Evolutionary conservation across 1,284 basidiomycete species (phyloP), one percentile per base, ranked within the genome.

Genomic region (Vanrija sp.): DNA sequence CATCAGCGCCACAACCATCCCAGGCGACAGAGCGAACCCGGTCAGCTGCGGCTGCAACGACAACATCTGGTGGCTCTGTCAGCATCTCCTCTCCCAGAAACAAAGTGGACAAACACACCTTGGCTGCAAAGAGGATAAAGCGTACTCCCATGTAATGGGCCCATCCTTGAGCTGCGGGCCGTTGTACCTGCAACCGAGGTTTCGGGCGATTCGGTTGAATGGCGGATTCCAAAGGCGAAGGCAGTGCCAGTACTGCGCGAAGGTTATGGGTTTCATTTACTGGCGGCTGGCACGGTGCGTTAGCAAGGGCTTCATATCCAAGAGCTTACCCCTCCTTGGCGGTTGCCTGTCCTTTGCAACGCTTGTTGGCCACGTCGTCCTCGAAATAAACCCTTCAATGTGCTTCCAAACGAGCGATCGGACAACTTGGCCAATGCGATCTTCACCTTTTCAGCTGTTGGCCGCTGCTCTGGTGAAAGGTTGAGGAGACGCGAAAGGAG

Each of bases 401-500:
- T 12, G 31, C 31, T 31, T 31, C 31, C 31, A 8, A 31, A 4
- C 31, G 31, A 31, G 12, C 31, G 31, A 31, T 31, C 31, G 4
- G 10, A 9, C 31, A 31, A 31, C 12, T 31, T 31, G 12, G 36
- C 22, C 2, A 72, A 38, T 0, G 59, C 66, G 6, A 45, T 41
- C 35, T 49, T 59, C 5, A 94, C 85, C 43, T 85, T 82, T 51
- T 88, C 86, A 44, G 85, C 85, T 1, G 83, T 83, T 6, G 89
- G 89, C 45, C 91, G 79, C 14, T 72, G 69, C 6, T 76, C 69
- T 0, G 89, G 84, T 4, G 75, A 75, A 39, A 85, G 77, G 60
- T 84, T 81, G 49, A 92, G 73, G 47, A 94, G 77, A 45, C 81
- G 80, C 59, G 89, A 86, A 15, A 95, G 75, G 15, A 94, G 73